Evolutionary conservation across 1,284 basidiomycete genomes (phyloP), one percentile per base, ranked within the genome.

Genomic region (Ustilago nuda): DNA sequence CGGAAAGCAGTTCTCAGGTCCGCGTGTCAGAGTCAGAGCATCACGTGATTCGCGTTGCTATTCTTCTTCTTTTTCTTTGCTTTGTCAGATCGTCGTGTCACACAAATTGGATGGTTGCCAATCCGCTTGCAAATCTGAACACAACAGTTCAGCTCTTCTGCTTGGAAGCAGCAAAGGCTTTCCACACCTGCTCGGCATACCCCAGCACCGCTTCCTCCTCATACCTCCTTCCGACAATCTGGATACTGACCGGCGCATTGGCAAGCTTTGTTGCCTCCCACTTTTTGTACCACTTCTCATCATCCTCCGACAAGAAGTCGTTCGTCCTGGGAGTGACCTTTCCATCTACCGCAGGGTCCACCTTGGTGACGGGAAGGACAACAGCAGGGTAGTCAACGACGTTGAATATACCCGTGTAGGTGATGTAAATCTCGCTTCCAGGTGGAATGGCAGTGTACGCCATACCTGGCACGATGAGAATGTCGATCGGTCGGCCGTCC

Each of bases 141-240:
- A 8, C 3, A 45, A 7, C 17, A 8, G n/a, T 45, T 45, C 43
- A 45, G n/a, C 43, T 19, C n/a, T 19, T 19, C 43, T 41, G 58
- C 59, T 56, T 57, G 15, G 55, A 50, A 60, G 48, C 60, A 62
- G 58, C 30, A 27, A 64, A 62, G 2, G 61, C 61, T 6, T 70
- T 36, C 67, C 71, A 77, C 19, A 77, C 27, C 57, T 66, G 66
- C 64, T 70, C 71, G 23, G 75, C 75, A 45, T 71, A 77, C 0
- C 87, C 89, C 37, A 92, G 87, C 9, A 92, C 88, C 0, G 90
- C 91, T 80, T 92, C 92, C 74, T 93, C 92, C 80, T 93, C 91
- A 48, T 91, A 87, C n/a, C 90, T 90, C 58, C 89, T 87, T 0
- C 90, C 91, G 3, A 93, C 88, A 6, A 93, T 79, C 79, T 94